These are phyloP conservation scores for Phoenix roebelenii DNA, from an alignment of 176 grass and related monocot species.

Conservation along the genomic window DNA sequence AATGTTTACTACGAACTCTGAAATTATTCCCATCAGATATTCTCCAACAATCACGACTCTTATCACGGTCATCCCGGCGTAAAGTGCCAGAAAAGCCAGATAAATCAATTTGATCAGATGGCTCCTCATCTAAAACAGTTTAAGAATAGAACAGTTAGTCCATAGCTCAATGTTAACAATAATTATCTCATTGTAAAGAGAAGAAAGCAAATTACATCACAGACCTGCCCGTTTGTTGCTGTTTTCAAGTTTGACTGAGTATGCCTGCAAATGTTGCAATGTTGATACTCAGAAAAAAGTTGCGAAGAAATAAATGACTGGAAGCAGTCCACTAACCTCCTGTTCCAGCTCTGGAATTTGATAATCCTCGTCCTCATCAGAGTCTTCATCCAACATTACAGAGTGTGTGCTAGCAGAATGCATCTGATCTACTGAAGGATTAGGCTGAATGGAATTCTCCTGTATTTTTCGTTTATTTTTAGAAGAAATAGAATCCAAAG, in stretches of 20 bases:
- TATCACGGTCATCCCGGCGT: conserved; percentile 72
- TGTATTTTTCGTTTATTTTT: conserved; percentile 60
- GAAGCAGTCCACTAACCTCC: conserved; percentile 40
- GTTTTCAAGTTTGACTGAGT: conserved; percentile 24
- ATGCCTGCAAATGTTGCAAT: conserved; percentile 39
- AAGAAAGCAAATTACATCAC: conserved; percentile 19
- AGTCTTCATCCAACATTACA: conserved; percentile 61
- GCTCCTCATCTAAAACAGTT: conserved; percentile 49
- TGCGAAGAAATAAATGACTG: background rate
- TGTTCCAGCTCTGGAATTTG: conserved; percentile 41
- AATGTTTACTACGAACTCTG: conserved; percentile 88
- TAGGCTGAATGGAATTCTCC: conserved; percentile 28
- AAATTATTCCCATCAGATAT: conserved; percentile 92
- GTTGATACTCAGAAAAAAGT: conserved; percentile 22
- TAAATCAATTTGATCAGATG: conserved; percentile 55
- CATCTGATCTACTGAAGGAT: conserved; percentile 31
- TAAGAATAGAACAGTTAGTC: conserved; percentile 5
- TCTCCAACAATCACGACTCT: conserved; percentile 91
- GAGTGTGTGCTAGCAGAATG: conserved; percentile 26
- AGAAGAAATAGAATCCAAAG: conserved; percentile 34
- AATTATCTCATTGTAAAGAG: conserved; percentile 7
- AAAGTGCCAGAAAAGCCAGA: conserved; percentile 87
- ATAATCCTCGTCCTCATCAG: conserved; percentile 87
- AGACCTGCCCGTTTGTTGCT: conserved; percentile 43
- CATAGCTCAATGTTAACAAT: background rate